These are phyloP conservation scores for Fraxinus dipetala DNA, from an alignment of 305 asterid species.

Conservation along the genomic window DNA sequence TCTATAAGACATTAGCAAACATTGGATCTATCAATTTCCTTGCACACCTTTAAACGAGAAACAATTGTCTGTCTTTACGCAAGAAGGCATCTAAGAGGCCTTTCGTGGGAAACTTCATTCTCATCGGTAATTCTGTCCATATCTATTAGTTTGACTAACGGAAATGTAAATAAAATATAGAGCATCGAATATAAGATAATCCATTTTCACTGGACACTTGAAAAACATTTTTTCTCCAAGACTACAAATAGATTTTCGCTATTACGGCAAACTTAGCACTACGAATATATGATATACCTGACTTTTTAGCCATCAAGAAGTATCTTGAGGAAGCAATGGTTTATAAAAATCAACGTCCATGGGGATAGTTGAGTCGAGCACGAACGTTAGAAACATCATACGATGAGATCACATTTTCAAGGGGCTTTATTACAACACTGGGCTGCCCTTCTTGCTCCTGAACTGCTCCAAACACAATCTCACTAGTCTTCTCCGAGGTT, in stretches of 20 bases:
- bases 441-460: slow-evolving; percentile 57
- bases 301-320: slow-evolving; percentile 18
- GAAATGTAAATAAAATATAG: background rate
- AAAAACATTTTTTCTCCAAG: background rate
- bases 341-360: slow-evolving; percentile 43
- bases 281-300: slow-evolving; percentile 18
- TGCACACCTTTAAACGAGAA: background rate
- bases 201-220: slow-evolving; percentile 25
- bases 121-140: background rate
- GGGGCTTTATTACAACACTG: slow-evolving; percentile 60
- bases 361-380: slow-evolving; percentile 41
- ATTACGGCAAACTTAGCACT: slow-evolving; percentile 25
- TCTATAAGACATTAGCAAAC: background rate
- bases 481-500: slow-evolving; percentile 54
- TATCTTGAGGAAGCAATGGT: slow-evolving; percentile 24
- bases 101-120: background rate
- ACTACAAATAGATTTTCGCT: slow-evolving; percentile 13
- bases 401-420: slow-evolving; percentile 47
- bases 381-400: slow-evolving; percentile 40
- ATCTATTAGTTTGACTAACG: background rate
- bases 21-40: slow-evolving; percentile 31
- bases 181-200: slow-evolving; percentile 17
- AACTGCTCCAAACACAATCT: slow-evolving; percentile 82
- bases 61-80: background rate
- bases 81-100: background rate